A percentile compares a stretch with the other conserved stretches of the same genome.
phyloP scores from a whole-genome alignment of 129 eudicot genomes.

The Solidago caesia region DNA sequence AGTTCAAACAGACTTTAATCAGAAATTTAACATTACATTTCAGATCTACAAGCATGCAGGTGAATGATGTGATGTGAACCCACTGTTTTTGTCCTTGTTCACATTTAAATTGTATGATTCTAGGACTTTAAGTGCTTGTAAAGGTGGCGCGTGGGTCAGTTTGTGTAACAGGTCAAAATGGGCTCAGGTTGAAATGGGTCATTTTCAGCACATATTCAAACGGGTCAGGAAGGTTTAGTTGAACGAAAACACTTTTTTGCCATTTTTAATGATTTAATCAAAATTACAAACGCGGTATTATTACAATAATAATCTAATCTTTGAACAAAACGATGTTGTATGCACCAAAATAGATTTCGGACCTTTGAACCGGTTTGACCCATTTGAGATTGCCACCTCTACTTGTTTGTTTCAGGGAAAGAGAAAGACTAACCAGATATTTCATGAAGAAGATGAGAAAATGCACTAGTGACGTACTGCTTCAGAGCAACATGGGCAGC shows the following conservation, averaged over 20 bases:
- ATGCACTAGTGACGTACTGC: slow-evolving; percentile 58
- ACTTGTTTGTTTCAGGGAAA: slow-evolving; percentile 7
- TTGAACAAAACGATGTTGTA: background rate
- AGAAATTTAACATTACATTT: slow-evolving; percentile 28
- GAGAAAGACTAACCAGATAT: slow-evolving; percentile 62
- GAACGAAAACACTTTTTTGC: background rate
- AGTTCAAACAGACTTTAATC: slow-evolving; percentile 24
- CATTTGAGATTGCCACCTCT: background rate
- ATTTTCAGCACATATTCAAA: no score
- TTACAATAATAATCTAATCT: background rate
- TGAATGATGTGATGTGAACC: background rate
- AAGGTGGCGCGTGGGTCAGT: background rate
- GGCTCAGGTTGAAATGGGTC: background rate
- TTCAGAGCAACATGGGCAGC: slow-evolving; percentile 69
- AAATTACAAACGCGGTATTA: background rate
- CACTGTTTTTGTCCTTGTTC: background rate
- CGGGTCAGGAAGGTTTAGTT: background rate
- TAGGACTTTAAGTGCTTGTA: background rate
- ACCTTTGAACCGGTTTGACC: background rate
- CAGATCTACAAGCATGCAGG: slow-evolving; percentile 16
- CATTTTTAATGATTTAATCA: background rate
- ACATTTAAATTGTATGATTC: background rate
- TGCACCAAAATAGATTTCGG: background rate
- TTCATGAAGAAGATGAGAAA: slow-evolving; percentile 60
- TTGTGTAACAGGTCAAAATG: background rate